Evolutionary conservation across 495 filamentous ascomycete genomes (phyloP), one percentile per base, ranked within the genome.

Genomic region (Aspergillus sclerotiicarbonarius): DNA sequence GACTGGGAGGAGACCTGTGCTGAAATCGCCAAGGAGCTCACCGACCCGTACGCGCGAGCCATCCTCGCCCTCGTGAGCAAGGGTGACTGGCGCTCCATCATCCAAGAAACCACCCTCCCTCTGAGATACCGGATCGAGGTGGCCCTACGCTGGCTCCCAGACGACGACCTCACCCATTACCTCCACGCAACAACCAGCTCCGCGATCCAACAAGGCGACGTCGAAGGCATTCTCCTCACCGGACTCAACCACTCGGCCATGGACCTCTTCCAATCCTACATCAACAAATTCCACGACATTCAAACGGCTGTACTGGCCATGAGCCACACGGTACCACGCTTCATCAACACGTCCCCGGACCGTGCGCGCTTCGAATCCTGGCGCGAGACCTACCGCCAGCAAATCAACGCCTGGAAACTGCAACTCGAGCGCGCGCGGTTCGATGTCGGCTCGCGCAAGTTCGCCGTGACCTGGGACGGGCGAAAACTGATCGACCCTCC

Each of bases 41-140:
- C 81, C 0, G 94, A 98, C 62, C 90, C 92, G 0, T 97, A 96
- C 65, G 82, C 94, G 9, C 86, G 92, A 51, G 92, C 92, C 0
- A 88, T 98, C 53, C 88, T 96, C n/a, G 87, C 90, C n/a, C 86
- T 91, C 52, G 91, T 97, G 51, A 87, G 90, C 50, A 91, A 88
- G 20, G 91, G 91, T 8, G 84, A 95, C 67, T 98, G 94, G 94
- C 76, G 83, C 29, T 83, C 84, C 10, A 90, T 98, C 19, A 83
- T 90, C 54, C 82, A 90, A 51, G 92, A 97, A 67, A 77, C 80
- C 4, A 90, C 91, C 31, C 81, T 98, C 0, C 91, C 94, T 0
- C 80, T 98, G 13, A 83, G 84, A 43, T 90, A 96, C 60, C 90
- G 95, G 12, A 80, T 95, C 37, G 90, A 88, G 29, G 87, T 97